Evolutionary conservation across 345 rosid species (phyloP).

Genomic region (Euphorbia peplus): DNA sequence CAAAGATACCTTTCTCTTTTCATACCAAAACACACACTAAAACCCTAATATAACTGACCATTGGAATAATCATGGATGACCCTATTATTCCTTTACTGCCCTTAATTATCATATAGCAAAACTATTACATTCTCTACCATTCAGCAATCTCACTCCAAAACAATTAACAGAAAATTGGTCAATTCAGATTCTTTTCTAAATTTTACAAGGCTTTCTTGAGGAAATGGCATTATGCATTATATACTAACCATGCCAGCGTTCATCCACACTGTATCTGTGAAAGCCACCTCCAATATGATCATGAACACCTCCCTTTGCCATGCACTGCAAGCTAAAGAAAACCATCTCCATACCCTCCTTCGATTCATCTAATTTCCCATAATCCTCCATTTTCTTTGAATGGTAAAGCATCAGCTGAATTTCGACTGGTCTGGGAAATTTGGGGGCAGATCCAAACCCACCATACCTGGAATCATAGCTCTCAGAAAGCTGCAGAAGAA

Average conservation of each 20-base stretch:
- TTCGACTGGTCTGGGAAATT: conserved; percentile 97
- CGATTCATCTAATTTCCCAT: conserved; percentile 48
- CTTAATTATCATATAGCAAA: too few relatives aligned
- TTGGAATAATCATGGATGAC: too few relatives aligned
- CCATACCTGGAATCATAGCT: conserved; percentile 68
- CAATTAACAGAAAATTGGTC: neutral
- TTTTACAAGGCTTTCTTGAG: neutral
- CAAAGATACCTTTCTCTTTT: too few relatives aligned
- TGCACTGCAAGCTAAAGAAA: conserved; percentile 72
- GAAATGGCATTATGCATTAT: neutral
- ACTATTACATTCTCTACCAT: too few relatives aligned
- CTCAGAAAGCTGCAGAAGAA: conserved; percentile 59
- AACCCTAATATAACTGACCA: too few relatives aligned
- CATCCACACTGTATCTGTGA: conserved; percentile 95
- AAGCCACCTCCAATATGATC: conserved; percentile 97
- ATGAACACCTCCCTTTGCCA: conserved; percentile 94
- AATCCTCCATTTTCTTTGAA: conserved; percentile 60
- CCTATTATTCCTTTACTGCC: too few relatives aligned
- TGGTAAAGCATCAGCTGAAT: conserved; percentile 82
- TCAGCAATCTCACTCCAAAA: neutral
- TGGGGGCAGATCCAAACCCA: conserved; percentile 95
- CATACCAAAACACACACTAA: too few relatives aligned
- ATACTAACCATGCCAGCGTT: conserved; percentile 88
- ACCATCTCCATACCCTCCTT: conserved; percentile 51
- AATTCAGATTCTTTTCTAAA: conserved; percentile 7